Percentiles rank a stretch among this genome's conserved stretches.
Conservation (phyloP, 441 rosid species). For the Brassica balearica region DNA sequence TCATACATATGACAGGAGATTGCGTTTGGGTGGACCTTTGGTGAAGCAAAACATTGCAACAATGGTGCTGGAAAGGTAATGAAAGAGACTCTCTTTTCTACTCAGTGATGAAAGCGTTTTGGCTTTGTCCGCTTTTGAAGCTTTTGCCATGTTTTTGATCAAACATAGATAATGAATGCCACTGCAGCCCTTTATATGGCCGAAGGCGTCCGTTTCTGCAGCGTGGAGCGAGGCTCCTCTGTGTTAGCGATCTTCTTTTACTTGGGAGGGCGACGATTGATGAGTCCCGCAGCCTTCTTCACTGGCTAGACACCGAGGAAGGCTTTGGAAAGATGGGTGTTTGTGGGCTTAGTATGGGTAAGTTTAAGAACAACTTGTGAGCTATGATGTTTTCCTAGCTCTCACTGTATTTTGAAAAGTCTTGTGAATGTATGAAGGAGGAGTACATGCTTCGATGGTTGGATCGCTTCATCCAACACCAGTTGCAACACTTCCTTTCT, state of each 20-base stretch:
- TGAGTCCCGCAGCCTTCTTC: conserved; percentile 87
- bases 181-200: conserved; percentile 95
- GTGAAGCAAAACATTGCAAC: conserved; percentile 91
- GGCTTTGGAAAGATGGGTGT: conserved; percentile 96
- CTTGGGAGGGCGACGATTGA: conserved; percentile 95
- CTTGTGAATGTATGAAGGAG: conserved; percentile 59
- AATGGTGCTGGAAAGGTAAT: conserved; percentile 96
- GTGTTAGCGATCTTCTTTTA: conserved; percentile 96
- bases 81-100: neutral
- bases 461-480: conserved; percentile 98
- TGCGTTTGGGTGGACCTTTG: conserved; percentile 94
- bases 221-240: conserved; percentile 83
- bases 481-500: conserved; percentile 91
- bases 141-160: conserved; percentile 36
- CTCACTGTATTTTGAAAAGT: conserved; percentile 26
- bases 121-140: conserved; percentile 33
- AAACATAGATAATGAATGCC: conserved; percentile 45
- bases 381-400: conserved; percentile 12
- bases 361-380: conserved; percentile 34
- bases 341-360: conserved; percentile 99
- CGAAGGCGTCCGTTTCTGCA: conserved; percentile 89
- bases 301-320: conserved; percentile 86
- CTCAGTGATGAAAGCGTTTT: conserved; percentile 21
- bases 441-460: conserved; percentile 99
- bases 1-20: conserved; percentile 81